Percentiles rank a stretch among this genome's conserved stretches.
Conservation (phyloP, 495 filamentous ascomycete genomes). For the Aspergillus funiculosus region DNA sequence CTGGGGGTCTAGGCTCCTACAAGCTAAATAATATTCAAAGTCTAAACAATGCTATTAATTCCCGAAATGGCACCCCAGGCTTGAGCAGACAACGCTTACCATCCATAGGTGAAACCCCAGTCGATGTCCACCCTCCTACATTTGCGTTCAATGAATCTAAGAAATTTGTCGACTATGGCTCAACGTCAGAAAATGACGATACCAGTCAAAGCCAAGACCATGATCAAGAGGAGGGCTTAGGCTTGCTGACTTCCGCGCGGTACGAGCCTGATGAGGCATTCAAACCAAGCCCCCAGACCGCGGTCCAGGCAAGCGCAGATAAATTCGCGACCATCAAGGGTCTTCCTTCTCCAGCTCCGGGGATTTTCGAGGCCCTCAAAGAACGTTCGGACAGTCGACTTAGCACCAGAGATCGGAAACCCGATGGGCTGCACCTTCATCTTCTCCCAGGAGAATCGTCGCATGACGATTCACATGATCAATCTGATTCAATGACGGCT, state of each 20-base stretch:
- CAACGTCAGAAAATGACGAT: slow-evolving; percentile 43
- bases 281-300: slow-evolving; percentile 47
- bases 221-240: slow-evolving; percentile 31
- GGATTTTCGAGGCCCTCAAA: slow-evolving; percentile 52
- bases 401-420: slow-evolving; percentile 74
- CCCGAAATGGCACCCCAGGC: slow-evolving; percentile 66
- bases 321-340: slow-evolving; percentile 42
- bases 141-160: slow-evolving; percentile 38
- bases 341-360: slow-evolving; percentile 54
- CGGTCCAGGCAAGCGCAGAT: slow-evolving; percentile 42
- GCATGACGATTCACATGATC: slow-evolving; percentile 17
- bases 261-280: slow-evolving; percentile 43
- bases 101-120: slow-evolving; percentile 75
- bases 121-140: slow-evolving; percentile 48
- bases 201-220: slow-evolving; percentile 13
- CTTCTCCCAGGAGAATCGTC: slow-evolving; percentile 52
- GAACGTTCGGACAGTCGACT: slow-evolving; percentile 56
- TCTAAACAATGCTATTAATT: slow-evolving; percentile 63
- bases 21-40: slow-evolving; percentile 52
- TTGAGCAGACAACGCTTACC: slow-evolving; percentile 67
- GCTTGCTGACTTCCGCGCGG: slow-evolving; percentile 45
- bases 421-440: slow-evolving; percentile 71
- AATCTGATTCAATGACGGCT: slow-evolving; percentile 22
- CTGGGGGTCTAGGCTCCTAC: slow-evolving; percentile 62
- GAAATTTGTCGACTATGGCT: slow-evolving; percentile 44